Evolutionary conservation across 2,329 filamentous ascomycete species (phyloP), one percentile per base, ranked within the genome.

Genomic region (Pseudogymnoascus sp.): DNA sequence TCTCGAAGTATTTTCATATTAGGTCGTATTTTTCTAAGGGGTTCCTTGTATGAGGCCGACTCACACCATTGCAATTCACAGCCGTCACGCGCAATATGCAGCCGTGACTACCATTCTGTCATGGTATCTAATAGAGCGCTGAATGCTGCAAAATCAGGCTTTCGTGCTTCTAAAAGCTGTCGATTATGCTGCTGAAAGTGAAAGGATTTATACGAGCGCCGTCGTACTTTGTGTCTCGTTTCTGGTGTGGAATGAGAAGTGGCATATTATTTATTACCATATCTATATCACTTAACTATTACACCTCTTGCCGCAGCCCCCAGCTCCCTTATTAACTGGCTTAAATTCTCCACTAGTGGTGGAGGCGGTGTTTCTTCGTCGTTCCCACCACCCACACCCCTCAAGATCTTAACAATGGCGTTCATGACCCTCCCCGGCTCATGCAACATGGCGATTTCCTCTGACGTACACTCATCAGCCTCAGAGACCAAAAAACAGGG

Each of bases 291-390:
- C 38, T 18, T 44, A 44, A 21, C 18, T 44, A 21, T 42, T 44
- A 61, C 61, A 40, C 60, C 63, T 70, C 73, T 73, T 10, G 81
- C 79, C 3, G 81, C 81, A 67, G 78, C 77, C 3, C 82, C 81
- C 61, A 89, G 72, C 66, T 86, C 84, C 66, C 80, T 80, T 68
- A 90, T 81, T 67, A 90, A 73, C 53, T 84, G 79, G 53, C 85
- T 81, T 59, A 90, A 71, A 65, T 89, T 90, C 67, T 88, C 86
- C 1, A 89, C 85, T 50, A 91, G 78, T 0, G 86, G 82, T 11
- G 87, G 84, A 64, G 79, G 68, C 6, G 73, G 71, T 31, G 40
- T 21, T 21, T 44, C 16, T 18, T 79, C 78, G 25, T 76, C 73
- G 0, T 74, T 75, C 1, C 72, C 75, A 14, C 72, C 67, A 64